phyloP scores from a whole-genome alignment of 2,329 filamentous ascomycete genomes.

The Calonectria leucothoes region DNA sequence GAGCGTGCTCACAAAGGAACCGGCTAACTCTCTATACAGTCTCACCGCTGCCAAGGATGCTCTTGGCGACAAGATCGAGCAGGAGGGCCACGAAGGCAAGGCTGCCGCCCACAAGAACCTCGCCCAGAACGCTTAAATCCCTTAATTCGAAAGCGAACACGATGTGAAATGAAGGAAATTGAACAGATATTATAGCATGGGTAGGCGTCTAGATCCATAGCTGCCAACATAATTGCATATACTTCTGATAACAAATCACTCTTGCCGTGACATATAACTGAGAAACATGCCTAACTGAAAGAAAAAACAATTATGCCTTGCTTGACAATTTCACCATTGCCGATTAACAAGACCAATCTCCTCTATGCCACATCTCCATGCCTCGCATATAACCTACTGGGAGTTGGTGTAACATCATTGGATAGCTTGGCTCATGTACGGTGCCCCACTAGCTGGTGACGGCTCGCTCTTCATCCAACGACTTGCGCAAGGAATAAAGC shows the following conservation, averaged over 20 bases:
- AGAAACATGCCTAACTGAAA: neutral
- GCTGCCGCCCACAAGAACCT: slow-evolving; percentile 55
- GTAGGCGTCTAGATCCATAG: neutral
- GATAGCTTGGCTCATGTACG: neutral
- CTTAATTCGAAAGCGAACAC: slow-evolving; percentile 1
- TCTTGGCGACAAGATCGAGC: slow-evolving; percentile 59
- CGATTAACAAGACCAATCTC: accelerated
- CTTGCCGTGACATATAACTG: neutral
- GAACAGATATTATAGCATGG: neutral
- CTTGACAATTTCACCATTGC: neutral
- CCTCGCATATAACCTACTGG: neutral
- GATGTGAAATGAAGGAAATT: slow-evolving; percentile 16
- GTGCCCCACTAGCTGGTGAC: neutral
- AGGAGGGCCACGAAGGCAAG: slow-evolving; percentile 54
- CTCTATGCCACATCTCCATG: accelerated
- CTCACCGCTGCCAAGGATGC: slow-evolving; percentile 61
- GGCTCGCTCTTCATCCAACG: neutral
- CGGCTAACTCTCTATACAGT: slow-evolving; percentile 49
- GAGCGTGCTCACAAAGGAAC: neutral
- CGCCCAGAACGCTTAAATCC: slow-evolving; percentile 46
- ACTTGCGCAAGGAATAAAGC: neutral
- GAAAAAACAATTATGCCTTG: too few relatives aligned
- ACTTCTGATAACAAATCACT: neutral
- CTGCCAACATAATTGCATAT: neutral
- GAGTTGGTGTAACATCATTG: neutral